Evolutionary conservation across 2,329 filamentous ascomycete species (phyloP).

Genomic region (Colletotrichum tamarilloi): DNA sequence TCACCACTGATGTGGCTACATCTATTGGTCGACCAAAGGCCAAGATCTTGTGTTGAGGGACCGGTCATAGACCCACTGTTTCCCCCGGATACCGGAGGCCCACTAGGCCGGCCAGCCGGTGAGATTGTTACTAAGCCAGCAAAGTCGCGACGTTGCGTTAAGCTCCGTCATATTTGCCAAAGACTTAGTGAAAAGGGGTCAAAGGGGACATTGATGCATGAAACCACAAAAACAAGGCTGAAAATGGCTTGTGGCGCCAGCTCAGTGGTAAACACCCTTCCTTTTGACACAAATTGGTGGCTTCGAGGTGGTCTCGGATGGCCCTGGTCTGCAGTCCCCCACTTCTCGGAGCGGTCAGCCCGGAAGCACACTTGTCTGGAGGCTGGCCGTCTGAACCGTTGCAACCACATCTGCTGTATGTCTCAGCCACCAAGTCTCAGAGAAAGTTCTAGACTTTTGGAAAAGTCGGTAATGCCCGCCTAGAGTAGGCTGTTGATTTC

Average conservation of each 20-base stretch:
- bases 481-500: not conserved
- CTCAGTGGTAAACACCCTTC: not conserved
- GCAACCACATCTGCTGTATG: not conserved
- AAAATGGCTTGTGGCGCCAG: not conserved
- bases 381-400: not conserved
- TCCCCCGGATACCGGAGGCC: too few species aligned
- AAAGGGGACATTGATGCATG: not conserved
- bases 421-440: not conserved
- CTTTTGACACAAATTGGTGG: too few species aligned
- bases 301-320: too few species aligned
- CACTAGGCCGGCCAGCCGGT: too few species aligned
- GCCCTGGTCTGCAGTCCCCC: not conserved
- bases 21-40: too few species aligned
- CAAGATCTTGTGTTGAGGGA: too few species aligned
- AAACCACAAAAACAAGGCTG: not conserved
- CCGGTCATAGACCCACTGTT: too few species aligned
- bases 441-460: not conserved
- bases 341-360: not conserved
- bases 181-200: not conserved
- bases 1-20: too few species aligned
- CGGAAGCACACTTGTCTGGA: not conserved
- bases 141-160: not conserved
- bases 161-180: not conserved
- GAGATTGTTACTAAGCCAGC: too few species aligned
- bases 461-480: not conserved